Evolutionary conservation across 2,329 filamentous ascomycete species (phyloP).

Genomic region (Colletotrichum melonis): DNA sequence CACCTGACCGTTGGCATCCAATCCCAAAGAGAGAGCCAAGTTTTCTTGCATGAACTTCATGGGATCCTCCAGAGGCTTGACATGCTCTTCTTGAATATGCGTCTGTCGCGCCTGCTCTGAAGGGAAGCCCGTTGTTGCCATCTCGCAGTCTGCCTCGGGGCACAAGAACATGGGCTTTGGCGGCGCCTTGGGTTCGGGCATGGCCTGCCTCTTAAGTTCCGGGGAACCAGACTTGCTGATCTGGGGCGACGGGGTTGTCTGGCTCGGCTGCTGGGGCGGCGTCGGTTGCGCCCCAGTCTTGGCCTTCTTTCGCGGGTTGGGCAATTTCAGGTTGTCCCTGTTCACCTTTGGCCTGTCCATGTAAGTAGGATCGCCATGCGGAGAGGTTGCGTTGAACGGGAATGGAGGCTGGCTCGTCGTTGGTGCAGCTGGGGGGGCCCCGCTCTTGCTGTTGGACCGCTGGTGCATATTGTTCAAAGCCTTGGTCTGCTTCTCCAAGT

Average conservation of each 20-base stretch:
- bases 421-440: constrained; percentile 64
- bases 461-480: constrained; percentile 59
- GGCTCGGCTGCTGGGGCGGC: constrained; percentile 50
- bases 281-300: constrained; percentile 57
- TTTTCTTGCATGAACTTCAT: constrained; percentile 63
- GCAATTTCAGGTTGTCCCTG: constrained; percentile 64
- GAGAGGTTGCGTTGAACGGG: constrained; percentile 65
- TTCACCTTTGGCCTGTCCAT: constrained; percentile 63
- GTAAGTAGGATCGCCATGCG: constrained; percentile 69
- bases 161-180: constrained; percentile 61
- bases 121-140: constrained; percentile 59
- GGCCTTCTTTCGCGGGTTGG: constrained; percentile 63
- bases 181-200: constrained; percentile 40
- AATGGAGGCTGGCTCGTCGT: constrained; percentile 69
- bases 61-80: constrained; percentile 66
- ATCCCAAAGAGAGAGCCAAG: constrained; percentile 59
- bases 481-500: constrained; percentile 64
- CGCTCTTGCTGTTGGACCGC: constrained; percentile 56
- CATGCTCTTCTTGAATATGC: constrained; percentile 70
- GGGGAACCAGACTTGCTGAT: constrained; percentile 60
- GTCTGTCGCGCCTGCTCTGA: constrained; percentile 64
- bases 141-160: constrained; percentile 66
- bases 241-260: constrained; percentile 60
- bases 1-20: constrained; percentile 61
- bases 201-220: constrained; percentile 52